Evolutionary conservation across 2,329 filamentous ascomycete genomes (phyloP).

Genomic region (Pyricularia grisea): DNA sequence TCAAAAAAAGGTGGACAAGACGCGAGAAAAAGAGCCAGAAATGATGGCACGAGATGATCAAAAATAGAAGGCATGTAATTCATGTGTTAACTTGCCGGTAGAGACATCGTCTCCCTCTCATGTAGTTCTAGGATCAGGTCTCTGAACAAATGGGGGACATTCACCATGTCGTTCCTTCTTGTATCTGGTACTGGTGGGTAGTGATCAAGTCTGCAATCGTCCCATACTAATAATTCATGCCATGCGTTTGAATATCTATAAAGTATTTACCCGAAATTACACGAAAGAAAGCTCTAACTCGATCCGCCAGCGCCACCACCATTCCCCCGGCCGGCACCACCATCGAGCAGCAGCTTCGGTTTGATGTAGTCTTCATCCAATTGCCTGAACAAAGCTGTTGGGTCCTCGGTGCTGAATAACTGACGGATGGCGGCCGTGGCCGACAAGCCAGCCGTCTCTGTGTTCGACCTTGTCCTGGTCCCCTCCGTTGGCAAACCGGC

Average conservation of each 20-base stretch:
- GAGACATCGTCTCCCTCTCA: neutral
- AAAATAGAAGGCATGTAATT: neutral
- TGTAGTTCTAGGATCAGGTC: neutral
- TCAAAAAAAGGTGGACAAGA: neutral
- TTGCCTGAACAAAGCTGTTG: constrained; percentile 81
- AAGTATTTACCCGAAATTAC: neutral
- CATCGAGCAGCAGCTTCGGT: constrained; percentile 17
- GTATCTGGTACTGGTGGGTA: no score
- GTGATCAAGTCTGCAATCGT: neutral
- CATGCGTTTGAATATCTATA: neutral
- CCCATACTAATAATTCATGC: neutral
- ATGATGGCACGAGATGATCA: neutral
- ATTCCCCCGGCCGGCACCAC: constrained; percentile 12
- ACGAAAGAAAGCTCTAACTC: neutral
- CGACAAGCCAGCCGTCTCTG: constrained; percentile 35
- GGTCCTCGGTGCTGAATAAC: constrained; percentile 77
- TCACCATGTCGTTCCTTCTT: neutral
- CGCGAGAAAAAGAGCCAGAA: neutral
- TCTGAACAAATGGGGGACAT: neutral
- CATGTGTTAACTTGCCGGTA: neutral
- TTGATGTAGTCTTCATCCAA: constrained; percentile 62
- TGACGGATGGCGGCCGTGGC: constrained; percentile 71
- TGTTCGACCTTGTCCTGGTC: constrained; percentile 17
- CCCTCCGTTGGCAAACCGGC: constrained; percentile 7
- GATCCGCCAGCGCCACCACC: constrained; percentile 4